These are phyloP conservation scores for Alnus rubra DNA, from an alignment of 306 rosid species.

Conservation along the genomic window DNA sequence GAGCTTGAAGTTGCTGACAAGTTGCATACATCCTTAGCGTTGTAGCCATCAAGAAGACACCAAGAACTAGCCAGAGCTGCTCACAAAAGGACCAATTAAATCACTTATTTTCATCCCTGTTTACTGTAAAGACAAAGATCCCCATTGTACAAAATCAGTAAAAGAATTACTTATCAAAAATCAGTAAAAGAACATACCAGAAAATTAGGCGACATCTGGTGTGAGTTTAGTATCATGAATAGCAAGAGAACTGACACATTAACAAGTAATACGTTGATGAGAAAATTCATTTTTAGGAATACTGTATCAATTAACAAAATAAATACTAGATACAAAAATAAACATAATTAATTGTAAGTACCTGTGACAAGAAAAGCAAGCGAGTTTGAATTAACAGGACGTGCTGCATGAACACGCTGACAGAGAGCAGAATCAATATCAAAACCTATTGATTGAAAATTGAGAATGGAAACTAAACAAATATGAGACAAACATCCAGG, in stretches of 20 bases:
- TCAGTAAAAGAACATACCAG: conserved; percentile 57
- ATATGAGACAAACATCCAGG: background rate
- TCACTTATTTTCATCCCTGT: background rate
- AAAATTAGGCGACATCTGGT: conserved; percentile 95
- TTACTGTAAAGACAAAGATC: conserved; percentile 3
- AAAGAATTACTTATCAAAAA: conserved; percentile 9
- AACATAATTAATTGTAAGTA: conserved; percentile 25
- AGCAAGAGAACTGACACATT: conserved; percentile 72
- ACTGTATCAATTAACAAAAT: conserved; percentile 9
- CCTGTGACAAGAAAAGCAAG: conserved; percentile 97
- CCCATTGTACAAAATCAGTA: conserved; percentile 15
- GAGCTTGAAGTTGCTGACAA: conserved; percentile 96
- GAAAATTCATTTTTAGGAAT: conserved; percentile 16
- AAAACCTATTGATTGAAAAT: conserved; percentile 5
- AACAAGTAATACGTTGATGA: conserved; percentile 12
- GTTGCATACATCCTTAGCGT: conserved; percentile 96
- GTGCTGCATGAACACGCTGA: conserved; percentile 75
- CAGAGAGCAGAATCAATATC: conserved; percentile 9
- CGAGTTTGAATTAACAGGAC: conserved; percentile 79
- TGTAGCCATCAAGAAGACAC: conserved; percentile 97
- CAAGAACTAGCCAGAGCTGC: conserved; percentile 95
- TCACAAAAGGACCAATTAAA: conserved; percentile 15
- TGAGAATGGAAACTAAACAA: conserved; percentile 4
- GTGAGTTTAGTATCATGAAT: conserved; percentile 89
- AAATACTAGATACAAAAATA: background rate